Evolutionary conservation across 352 stramenopile genomes (phyloP).

Genomic region (Phytopythium montanum): DNA sequence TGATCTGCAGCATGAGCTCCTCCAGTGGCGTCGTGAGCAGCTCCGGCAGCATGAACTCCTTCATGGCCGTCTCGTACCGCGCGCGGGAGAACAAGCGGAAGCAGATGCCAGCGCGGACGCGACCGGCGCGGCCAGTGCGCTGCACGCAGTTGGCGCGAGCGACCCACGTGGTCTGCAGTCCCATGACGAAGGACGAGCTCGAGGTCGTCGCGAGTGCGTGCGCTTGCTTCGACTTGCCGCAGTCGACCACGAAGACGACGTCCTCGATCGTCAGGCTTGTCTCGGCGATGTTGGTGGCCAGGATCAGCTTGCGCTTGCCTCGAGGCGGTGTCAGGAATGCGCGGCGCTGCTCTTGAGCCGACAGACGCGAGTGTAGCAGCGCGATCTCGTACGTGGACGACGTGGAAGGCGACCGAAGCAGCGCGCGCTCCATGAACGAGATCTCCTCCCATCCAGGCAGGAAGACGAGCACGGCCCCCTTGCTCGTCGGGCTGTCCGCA

Average conservation of each 20-base stretch:
- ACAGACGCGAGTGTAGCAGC: conserved; percentile 71
- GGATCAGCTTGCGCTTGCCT: conserved; percentile 75
- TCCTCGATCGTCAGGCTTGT: conserved; percentile 96
- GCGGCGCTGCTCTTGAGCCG: conserved; percentile 60
- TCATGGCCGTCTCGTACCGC: conserved; percentile 64
- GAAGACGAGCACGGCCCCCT: conserved; percentile 82
- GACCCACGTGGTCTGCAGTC: conserved; percentile 86
- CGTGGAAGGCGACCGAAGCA: conserved; percentile 50
- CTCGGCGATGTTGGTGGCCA: conserved; percentile 96
- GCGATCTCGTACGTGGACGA: conserved; percentile 59
- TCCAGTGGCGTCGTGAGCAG: conserved; percentile 70
- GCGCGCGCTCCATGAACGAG: conserved; percentile 62
- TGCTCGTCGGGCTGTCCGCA: conserved; percentile 15
- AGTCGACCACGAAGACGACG: conserved; percentile 90
- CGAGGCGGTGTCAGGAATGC: conserved; percentile 60
- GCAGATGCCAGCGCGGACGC: conserved; percentile 92
- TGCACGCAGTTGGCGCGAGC: conserved; percentile 88
- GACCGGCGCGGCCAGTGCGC: conserved; percentile 90
- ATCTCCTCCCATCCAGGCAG: conserved; percentile 83
- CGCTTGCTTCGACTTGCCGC: conserved; percentile 79
- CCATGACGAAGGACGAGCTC: conserved; percentile 86
- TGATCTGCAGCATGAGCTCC: conserved; percentile 72
- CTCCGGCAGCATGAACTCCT: conserved; percentile 74
- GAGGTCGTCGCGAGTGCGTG: conserved; percentile 56
- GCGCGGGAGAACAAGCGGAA: conserved; percentile 78